A percentile compares a stretch with the other conserved stretches of the same genome.
These are phyloP conservation scores for Cutaneotrichosporon cutaneum DNA, from an alignment of 1,284 basidiomycete genomes.

Conservation along the genomic window DNA sequence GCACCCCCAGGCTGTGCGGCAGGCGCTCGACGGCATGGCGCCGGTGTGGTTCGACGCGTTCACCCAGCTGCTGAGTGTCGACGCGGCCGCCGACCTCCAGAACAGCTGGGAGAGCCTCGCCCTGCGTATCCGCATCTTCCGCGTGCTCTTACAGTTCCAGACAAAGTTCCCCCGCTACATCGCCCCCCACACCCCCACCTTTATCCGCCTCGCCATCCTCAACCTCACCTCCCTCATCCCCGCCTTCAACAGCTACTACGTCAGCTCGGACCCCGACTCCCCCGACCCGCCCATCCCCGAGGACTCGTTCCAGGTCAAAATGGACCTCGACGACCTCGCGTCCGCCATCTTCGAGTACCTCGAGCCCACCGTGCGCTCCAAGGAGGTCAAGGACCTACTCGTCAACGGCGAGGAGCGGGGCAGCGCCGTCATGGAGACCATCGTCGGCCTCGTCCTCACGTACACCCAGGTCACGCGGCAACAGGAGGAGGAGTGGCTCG, in stretches of 20 bases:
- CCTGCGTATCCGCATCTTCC: conserved; percentile 66
- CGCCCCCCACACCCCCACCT: conserved; percentile 61
- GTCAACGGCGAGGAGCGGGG: conserved; percentile 37
- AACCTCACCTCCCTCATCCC: conserved; percentile 69
- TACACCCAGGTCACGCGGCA: conserved; percentile 78
- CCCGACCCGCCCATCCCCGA: conserved; percentile 60
- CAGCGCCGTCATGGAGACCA: conserved; percentile 57
- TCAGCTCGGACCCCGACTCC: conserved; percentile 56
- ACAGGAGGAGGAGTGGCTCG: conserved; percentile 87
- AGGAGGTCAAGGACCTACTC: conserved; percentile 27
- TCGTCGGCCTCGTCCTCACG: conserved; percentile 65
- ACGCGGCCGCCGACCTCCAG: conserved; percentile 63
- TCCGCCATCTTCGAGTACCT: conserved; percentile 80
- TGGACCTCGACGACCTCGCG: conserved; percentile 67
- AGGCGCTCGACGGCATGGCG: conserved; percentile 74
- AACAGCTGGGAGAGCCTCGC: conserved; percentile 73
- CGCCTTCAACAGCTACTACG: conserved; percentile 67
- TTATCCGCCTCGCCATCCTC: conserved; percentile 63
- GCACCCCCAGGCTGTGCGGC: conserved; percentile 79
- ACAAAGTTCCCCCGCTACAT: conserved; percentile 72
- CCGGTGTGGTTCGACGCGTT: conserved; percentile 88
- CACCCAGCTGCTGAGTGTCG: conserved; percentile 67
- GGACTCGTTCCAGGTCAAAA: conserved; percentile 63
- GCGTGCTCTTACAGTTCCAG: conserved; percentile 72
- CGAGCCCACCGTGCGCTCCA: conserved; percentile 60